A percentile compares a stretch with the other conserved stretches of the same genome.
phyloP scores from a whole-genome alignment of 2,329 filamentous ascomycete genomes.

The Fonsecaea pedrosoi region DNA sequence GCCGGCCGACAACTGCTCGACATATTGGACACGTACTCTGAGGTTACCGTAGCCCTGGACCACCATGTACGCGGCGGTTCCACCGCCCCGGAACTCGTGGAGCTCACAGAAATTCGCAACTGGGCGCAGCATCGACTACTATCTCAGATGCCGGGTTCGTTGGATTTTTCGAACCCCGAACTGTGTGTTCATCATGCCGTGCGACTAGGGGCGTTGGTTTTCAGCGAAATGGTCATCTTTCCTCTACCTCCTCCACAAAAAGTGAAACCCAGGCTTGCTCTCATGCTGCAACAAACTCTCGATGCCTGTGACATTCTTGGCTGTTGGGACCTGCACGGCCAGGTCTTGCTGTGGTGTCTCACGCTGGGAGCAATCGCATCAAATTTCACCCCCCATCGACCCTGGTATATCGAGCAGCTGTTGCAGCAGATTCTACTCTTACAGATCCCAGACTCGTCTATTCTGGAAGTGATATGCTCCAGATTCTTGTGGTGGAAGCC shows the following conservation, averaged over 20 bases:
- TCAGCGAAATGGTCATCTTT: slow-evolving; percentile 34
- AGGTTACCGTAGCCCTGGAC: slow-evolving; percentile 32
- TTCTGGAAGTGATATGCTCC: slow-evolving; percentile 27
- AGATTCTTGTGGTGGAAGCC: slow-evolving; percentile 35
- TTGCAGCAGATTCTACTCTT: slow-evolving; percentile 17
- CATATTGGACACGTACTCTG: slow-evolving; percentile 22
- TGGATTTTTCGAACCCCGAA: slow-evolving; percentile 13
- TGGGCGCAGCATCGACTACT: slow-evolving; percentile 30
- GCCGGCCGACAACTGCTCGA: slow-evolving; percentile 20
- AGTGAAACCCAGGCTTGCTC: slow-evolving; percentile 26
- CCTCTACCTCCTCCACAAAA: slow-evolving; percentile 29
- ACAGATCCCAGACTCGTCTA: slow-evolving; percentile 26
- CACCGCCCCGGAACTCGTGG: slow-evolving; percentile 32
- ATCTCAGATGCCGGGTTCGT: slow-evolving; percentile 12
- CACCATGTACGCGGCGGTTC: slow-evolving; percentile 29
- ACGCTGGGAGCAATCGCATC: slow-evolving; percentile 29
- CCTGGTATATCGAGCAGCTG: slow-evolving; percentile 31
- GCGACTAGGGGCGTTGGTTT: slow-evolving; percentile 30
- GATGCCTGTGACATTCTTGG: slow-evolving; percentile 18
- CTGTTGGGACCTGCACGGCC: slow-evolving; percentile 29
- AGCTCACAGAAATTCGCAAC: slow-evolving; percentile 30
- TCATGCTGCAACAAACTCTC: slow-evolving; percentile 25
- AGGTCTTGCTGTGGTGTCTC: slow-evolving; percentile 32
- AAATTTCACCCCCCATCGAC: slow-evolving; percentile 19
- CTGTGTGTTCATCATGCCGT: slow-evolving; percentile 24